Conservation (phyloP, 805 yeast genomes). For the Metschnikowia amazonensis region DNA sequence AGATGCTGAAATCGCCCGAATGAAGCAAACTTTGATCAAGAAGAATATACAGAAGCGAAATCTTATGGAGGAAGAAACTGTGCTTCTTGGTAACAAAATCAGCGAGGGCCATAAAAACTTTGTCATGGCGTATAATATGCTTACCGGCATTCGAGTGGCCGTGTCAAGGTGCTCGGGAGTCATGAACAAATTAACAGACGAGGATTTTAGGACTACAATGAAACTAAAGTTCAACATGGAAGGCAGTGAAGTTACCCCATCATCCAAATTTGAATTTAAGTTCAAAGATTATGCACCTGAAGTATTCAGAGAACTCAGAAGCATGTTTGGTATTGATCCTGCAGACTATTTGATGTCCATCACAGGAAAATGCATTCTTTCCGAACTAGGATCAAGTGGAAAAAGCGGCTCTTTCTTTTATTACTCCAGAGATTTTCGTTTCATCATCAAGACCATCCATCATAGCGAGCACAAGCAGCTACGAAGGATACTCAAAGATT, state of each 20-base stretch:
- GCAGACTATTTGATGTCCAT: conserved; percentile 92
- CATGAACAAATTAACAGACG: conserved; percentile 65
- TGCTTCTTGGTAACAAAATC: conserved; percentile 73
- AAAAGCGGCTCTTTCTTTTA: conserved; percentile 96
- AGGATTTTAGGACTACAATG: conserved; percentile 67
- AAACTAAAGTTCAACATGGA: conserved; percentile 82
- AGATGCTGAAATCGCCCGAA: conserved; percentile 46
- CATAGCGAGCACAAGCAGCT: conserved; percentile 87
- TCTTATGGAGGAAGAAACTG: conserved; percentile 49
- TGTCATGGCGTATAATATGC: conserved; percentile 93
- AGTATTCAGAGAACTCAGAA: conserved; percentile 82
- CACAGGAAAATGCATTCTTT: conserved; percentile 87
- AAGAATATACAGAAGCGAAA: conserved; percentile 40
- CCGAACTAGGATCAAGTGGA: conserved; percentile 93
- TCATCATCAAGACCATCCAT: conserved; percentile 93
- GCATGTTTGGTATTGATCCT: conserved; percentile 82
- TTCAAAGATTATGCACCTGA: conserved; percentile 95
- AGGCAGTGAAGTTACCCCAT: conserved; percentile 88
- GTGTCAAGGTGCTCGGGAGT: conserved; percentile 89
- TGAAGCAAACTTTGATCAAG: conserved; percentile 47
- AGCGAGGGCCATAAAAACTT: conserved; percentile 92
- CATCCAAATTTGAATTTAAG: conserved; percentile 91
- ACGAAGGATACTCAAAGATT: conserved; percentile 66
- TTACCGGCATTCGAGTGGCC: conserved; percentile 93
- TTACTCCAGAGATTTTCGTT: conserved; percentile 88